These are phyloP conservation scores for Colletotrichum limetticola DNA, from an alignment of 2,329 filamentous ascomycete species.

Conservation along the genomic window DNA sequence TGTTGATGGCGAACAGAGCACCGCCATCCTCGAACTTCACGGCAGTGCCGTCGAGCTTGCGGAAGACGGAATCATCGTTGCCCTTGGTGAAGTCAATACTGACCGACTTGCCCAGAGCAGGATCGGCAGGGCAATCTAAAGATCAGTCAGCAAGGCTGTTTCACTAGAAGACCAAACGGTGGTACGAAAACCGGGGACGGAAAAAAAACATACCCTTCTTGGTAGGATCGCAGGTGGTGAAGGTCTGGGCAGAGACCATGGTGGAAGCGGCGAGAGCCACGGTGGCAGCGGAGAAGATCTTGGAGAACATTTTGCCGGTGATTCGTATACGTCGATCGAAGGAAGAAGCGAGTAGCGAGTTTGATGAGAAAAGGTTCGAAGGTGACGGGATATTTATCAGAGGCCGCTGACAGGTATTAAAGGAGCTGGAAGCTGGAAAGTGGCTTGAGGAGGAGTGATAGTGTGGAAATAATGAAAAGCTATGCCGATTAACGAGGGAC, in stretches of 20 bases:
- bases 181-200: neutral
- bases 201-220: conserved; percentile 56
- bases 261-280: conserved; percentile 61
- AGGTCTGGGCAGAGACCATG: conserved; percentile 66
- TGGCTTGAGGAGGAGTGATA: conserved; percentile 20
- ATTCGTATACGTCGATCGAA: neutral
- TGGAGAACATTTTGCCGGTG: conserved; percentile 39
- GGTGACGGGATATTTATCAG: conserved; percentile 18
- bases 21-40: conserved; percentile 59
- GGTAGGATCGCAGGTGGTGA: conserved; percentile 65
- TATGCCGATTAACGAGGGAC: conserved; percentile 35
- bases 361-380: neutral
- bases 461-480: conserved; percentile 31
- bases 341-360: neutral
- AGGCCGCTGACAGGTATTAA: conserved; percentile 19
- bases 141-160: conserved; percentile 37
- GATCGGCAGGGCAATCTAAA: conserved; percentile 75
- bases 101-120: conserved; percentile 75
- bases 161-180: too few relatives aligned
- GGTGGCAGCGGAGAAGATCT: conserved; percentile 56
- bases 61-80: conserved; percentile 71
- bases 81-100: conserved; percentile 81
- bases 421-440: conserved; percentile 12
- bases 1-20: conserved; percentile 74
- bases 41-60: conserved; percentile 56